Evolutionary conservation across 257 asterid species (phyloP), one percentile per base, ranked within the genome.

Genomic region (Eustoma russellianum): DNA sequence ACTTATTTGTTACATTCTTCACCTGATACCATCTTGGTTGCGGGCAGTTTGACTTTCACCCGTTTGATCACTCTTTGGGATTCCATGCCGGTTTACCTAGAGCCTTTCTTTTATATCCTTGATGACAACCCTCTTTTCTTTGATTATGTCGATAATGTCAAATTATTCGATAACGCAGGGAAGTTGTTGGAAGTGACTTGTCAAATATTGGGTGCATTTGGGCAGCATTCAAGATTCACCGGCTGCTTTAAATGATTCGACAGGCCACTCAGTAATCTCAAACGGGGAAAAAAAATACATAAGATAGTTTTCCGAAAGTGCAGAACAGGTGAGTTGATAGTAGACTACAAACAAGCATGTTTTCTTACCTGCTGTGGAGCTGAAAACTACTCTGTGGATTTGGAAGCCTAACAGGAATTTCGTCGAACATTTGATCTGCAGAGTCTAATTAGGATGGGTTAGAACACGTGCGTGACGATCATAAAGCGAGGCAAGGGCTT

Each of bases 111-210:
- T 5, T 38, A 4, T 2, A 11, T 38, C 7, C 43, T 11, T 38
- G 12, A 7, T 4, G 12, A 38, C 43, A 38, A 38, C 2, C 9
- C 3, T 38, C 43, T 7, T 8, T 38, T 8, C 12, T 8, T 38
- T 11, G 1, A 7, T 8, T 5, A 11, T 38, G 43, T 7, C 7
- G 7, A 2, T 38, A 35, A 7, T 38, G 38, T 17, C 13, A 49
- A 49, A 13, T 55, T 13, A 16, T 48, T 33, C 35, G 17, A 38
- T 53, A 9, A 7, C 72, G 52, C 95, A 91, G 96, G 98, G 70
- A 91, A 68, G 62, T 67, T 91, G 80, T 15, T 91, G 85, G 96
- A 91, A 74, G 69, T 87, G 66, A 78, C 95, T 35, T 91, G 96
- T 65, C 69, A 68, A 30, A 45, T 87, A 77, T 70, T 91, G 74